Evolutionary conservation across 768 basidiomycete species (phyloP).

Genomic region (Termitomyces sp.): DNA sequence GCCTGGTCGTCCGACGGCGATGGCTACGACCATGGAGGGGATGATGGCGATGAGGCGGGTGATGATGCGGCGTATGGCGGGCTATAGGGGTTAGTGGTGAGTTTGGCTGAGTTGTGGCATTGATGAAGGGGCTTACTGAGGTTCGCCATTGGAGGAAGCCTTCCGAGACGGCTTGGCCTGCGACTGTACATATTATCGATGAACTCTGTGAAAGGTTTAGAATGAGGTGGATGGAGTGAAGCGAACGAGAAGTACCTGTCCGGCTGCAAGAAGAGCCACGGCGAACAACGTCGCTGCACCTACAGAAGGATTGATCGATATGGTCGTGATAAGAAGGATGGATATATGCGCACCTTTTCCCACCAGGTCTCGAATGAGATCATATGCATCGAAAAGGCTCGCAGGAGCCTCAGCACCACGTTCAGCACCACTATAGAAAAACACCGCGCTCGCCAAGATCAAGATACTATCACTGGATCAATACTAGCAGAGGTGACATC

Average conservation of each 20-base stretch:
- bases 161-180: conserved; percentile 88
- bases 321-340: neutral
- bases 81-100: conserved; percentile 38
- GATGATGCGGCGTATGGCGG: conserved; percentile 72
- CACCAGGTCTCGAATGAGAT: conserved; percentile 63
- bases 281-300: conserved; percentile 88
- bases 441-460: conserved; percentile 80
- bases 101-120: neutral
- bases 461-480: conserved; percentile 54
- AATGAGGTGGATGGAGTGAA: neutral
- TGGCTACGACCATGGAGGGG: conserved; percentile 78
- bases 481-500: conserved; percentile 3
- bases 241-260: conserved; percentile 51
- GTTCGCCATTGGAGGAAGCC: conserved; percentile 88
- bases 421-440: conserved; percentile 49
- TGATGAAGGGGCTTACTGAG: conserved; percentile 45
- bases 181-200: conserved; percentile 84
- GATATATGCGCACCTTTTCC: conserved; percentile 53
- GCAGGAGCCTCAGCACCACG: conserved; percentile 43
- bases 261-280: conserved; percentile 77
- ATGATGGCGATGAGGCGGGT: conserved; percentile 82
- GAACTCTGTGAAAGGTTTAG: conserved; percentile 51
- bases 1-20: conserved; percentile 66
- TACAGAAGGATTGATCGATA: conserved; percentile 22
- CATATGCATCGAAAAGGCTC: conserved; percentile 82